phyloP scores from a whole-genome alignment of 148 eudicot genomes.

The Agrostemma githago region DNA sequence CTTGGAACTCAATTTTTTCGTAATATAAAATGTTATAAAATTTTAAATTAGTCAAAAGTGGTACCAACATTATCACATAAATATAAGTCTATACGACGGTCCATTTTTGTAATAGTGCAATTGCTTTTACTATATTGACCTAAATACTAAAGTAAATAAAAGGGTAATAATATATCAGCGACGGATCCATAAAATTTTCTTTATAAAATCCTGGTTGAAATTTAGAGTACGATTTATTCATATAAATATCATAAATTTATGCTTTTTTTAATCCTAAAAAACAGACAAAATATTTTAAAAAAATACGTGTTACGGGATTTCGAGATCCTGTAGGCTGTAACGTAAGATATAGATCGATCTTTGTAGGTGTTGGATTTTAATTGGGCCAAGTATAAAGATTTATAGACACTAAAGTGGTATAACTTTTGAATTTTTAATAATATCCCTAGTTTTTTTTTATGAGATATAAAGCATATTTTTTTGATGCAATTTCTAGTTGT shows the following conservation, averaged over 20 bases:
- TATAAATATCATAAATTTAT: no score
- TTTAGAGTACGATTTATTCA: no score
- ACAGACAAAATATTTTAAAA: no score
- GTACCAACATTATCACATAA: neutral
- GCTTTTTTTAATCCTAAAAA: no score
- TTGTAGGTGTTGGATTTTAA: slow-evolving; percentile 5
- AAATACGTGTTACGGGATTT: no score
- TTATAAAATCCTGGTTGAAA: no score
- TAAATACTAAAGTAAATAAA: neutral
- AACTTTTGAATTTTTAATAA: slow-evolving; percentile 12
- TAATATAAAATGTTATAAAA: neutral
- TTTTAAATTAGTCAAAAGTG: neutral
- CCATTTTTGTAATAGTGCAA: neutral
- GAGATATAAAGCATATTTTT: neutral
- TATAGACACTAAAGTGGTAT: neutral
- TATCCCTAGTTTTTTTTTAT: neutral
- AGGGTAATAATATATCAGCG: no score
- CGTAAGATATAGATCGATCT: no score
- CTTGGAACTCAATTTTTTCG: slow-evolving; percentile 9
- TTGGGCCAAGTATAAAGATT: slow-evolving; percentile 6
- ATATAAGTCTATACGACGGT: neutral
- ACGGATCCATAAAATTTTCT: no score
- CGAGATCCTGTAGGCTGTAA: no score
- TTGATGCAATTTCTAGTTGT: slow-evolving; percentile 2
- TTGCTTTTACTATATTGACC: slow-evolving; percentile 18